These are phyloP conservation scores for Penicillium sclerotigenum DNA, from an alignment of 2,329 filamentous ascomycete species.

Conservation along the genomic window DNA sequence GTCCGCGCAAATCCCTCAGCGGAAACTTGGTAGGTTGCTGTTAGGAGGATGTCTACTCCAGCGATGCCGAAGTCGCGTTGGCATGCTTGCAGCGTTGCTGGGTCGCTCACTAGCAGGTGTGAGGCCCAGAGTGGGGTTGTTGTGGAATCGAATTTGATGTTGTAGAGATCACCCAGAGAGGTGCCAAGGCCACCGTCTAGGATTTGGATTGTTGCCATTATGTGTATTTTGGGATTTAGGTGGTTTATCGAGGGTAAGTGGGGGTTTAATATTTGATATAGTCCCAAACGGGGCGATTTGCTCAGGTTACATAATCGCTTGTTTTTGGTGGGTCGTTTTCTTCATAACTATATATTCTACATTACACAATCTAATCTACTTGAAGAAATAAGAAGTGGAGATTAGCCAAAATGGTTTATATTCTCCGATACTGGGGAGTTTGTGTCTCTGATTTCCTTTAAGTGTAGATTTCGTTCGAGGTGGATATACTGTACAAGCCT, in stretches of 20 bases:
- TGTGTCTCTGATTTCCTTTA: too few species aligned
- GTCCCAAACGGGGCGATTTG: not conserved
- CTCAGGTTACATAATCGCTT: slow-evolving; percentile 1
- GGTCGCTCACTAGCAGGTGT: slow-evolving; percentile 58
- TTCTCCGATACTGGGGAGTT: not conserved
- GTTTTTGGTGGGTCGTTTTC: too few species aligned
- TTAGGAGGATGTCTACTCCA: slow-evolving; percentile 62
- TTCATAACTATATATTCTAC: too few species aligned
- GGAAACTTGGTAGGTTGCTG: slow-evolving; percentile 66
- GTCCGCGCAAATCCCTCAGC: slow-evolving; percentile 56
- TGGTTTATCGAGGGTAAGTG: slow-evolving; percentile 4
- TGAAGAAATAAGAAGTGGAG: too few species aligned
- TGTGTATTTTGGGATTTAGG: not conserved
- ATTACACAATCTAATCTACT: too few species aligned
- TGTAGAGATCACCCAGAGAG: slow-evolving; percentile 58
- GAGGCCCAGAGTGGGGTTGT: slow-evolving; percentile 64
- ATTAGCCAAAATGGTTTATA: not conserved
- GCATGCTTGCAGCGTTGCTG: slow-evolving; percentile 52
- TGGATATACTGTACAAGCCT: too few species aligned
- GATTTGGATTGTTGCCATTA: slow-evolving; percentile 45
- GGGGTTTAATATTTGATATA: slow-evolving; percentile 4
- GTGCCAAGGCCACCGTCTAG: slow-evolving; percentile 68
- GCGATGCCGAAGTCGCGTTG: slow-evolving; percentile 56
- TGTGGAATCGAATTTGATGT: slow-evolving; percentile 49
- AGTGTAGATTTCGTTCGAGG: not conserved